A percentile compares a stretch with the other conserved stretches of the same genome.
These are phyloP conservation scores for Podaxis pistillaris DNA, from an alignment of 768 basidiomycete genomes.

Conservation along the genomic window DNA sequence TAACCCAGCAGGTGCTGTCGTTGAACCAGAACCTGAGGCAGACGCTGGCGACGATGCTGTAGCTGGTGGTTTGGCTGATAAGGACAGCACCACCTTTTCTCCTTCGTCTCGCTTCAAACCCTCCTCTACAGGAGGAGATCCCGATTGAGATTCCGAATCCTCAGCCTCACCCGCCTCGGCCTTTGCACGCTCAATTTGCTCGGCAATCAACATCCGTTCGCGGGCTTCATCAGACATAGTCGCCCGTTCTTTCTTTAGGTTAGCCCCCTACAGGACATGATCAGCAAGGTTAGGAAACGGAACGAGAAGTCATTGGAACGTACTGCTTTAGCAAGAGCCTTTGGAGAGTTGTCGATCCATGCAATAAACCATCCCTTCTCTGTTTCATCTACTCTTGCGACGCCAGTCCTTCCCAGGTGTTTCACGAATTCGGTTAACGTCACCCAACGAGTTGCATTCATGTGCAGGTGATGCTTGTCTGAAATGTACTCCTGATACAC, in stretches of 20 bases:
- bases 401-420: constrained; percentile 80
- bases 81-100: constrained; percentile 75
- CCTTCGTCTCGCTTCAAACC: constrained; percentile 73
- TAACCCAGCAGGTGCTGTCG: constrained; percentile 39
- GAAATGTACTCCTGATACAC: constrained; percentile 98
- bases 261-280: constrained; percentile 58
- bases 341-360: constrained; percentile 97
- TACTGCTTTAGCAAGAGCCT: constrained; percentile 88
- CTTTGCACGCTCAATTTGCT: constrained; percentile 90
- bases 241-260: constrained; percentile 86
- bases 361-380: constrained; percentile 98
- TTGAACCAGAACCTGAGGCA: constrained; percentile 30
- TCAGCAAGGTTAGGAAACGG: constrained; percentile 3
- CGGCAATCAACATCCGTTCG: constrained; percentile 83
- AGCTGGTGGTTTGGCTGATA: constrained; percentile 54
- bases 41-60: constrained; percentile 24
- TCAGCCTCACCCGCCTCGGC: constrained; percentile 40
- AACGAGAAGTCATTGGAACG: constrained; percentile 20
- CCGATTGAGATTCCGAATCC: constrained; percentile 7
- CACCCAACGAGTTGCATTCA: constrained; percentile 98
- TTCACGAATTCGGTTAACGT: constrained; percentile 96
- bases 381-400: constrained; percentile 94
- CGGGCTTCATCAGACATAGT: constrained; percentile 94
- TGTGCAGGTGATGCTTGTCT: constrained; percentile 92
- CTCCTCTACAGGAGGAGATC: constrained; percentile 44